Percentiles rank a stretch among this genome's conserved stretches.
Evolutionary conservation across 768 basidiomycete genomes (phyloP).

Genomic region (Daedaleopsis sinensis): DNA sequence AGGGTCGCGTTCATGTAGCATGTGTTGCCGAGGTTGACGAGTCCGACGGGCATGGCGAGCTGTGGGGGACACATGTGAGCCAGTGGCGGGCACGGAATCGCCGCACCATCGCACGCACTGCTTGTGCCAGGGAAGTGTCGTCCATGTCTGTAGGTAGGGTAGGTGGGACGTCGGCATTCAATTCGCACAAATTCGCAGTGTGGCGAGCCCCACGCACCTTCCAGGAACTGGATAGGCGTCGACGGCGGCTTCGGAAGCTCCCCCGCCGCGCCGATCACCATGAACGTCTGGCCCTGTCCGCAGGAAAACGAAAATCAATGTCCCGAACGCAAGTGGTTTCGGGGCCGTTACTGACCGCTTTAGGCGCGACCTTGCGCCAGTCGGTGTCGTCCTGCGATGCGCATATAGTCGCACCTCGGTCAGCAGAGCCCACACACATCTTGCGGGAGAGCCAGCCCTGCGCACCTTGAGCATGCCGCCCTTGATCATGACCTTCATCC

Average conservation of each 20-base stretch:
- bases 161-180: not conserved
- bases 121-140: conserved; percentile 77
- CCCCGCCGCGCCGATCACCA: conserved; percentile 92
- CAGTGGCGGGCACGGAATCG: not conserved
- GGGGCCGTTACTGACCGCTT: conserved; percentile 54
- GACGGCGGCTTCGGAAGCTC: conserved; percentile 89
- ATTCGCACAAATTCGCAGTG: not conserved
- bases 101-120: conserved; percentile 57
- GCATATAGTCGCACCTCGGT: not conserved
- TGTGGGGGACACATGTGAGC: conserved; percentile 30
- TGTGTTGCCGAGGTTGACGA: conserved; percentile 90
- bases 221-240: conserved; percentile 79
- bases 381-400: conserved; percentile 75
- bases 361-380: conserved; percentile 83
- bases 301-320: not conserved
- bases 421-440: not conserved
- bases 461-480: conserved; percentile 86
- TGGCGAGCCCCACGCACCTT: conserved; percentile 52
- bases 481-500: conserved; percentile 98
- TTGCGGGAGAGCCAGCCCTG: conserved; percentile 5
- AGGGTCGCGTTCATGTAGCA: conserved; percentile 98
- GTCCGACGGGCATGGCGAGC: conserved; percentile 81
- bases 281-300: conserved; percentile 81
- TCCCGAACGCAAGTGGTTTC: not conserved
- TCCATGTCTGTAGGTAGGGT: conserved; percentile 64